Evolutionary conservation across 139 green algal species (phyloP), one percentile per base, ranked within the genome.

Genomic region (Coelastrella sp.): DNA sequence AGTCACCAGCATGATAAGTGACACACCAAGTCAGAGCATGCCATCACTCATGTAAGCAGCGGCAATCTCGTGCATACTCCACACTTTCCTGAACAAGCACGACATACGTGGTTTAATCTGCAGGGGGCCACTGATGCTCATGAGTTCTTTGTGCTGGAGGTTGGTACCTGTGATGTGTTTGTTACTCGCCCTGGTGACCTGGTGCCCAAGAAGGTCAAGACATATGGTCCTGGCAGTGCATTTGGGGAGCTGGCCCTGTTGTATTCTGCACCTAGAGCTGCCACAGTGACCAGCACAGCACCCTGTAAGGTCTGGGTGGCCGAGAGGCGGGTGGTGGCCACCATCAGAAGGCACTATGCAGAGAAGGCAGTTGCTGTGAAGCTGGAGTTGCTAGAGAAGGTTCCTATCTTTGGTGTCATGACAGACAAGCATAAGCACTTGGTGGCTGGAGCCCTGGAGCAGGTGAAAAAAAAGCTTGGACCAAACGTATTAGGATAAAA

Each of bases 191-290:
- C 43, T 17, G n/a, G 71, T 19, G 38, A 62, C 53, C 21, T 37
- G 37, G 76, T 89, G 19, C 48, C 83, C 38, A 85, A 83, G 40
- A 89, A 88, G 40, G 78, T 89, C 9, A 62, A 66, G 21, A 78
- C 79, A 7, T 93, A 91, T 80, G 66, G n/a, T 27, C n/a, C 81
- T 17, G 89, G 89, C 59, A 89, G 90, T 51, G 85, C 76, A 0
- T 99, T 99, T 90, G 96, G 96, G 27, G 96, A 99, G 91, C 88
- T 99, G 50, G 96, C 96, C 5, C 88, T 99, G 84, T 90, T 99
- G 80, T 99, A 98, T 87, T 88, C 85, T 45, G 90, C 94, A 5
- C 95, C 96, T 0, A 91, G 96, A 2, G 94, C 94, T 1, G 96
- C 96, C 7, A 98, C 96, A 25, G 96, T 99, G 40, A 89, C 83